Evolutionary conservation across 164 flowering plant genomes (phyloP).

Genomic region (Magnolia kwangsiensis): DNA sequence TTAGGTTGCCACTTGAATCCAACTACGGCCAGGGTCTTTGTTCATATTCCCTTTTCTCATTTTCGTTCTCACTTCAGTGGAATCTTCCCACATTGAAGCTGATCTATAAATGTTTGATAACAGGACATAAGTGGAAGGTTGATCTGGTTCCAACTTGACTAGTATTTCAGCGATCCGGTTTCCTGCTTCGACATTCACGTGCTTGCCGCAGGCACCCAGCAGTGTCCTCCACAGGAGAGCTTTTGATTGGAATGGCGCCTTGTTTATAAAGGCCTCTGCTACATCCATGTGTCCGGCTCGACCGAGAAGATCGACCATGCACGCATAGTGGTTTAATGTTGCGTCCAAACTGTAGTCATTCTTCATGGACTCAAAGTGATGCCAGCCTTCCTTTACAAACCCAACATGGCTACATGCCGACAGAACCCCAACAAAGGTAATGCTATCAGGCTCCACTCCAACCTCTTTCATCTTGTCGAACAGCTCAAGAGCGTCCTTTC

Average conservation of each 20-base stretch:
- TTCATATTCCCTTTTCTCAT: conserved; percentile 12
- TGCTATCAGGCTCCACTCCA: conserved; percentile 58
- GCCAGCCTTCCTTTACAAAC: conserved; percentile 62
- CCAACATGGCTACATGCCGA: conserved; percentile 89
- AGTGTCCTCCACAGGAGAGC: conserved; percentile 58
- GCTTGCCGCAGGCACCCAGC: conserved; percentile 71
- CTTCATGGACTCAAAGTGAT: conserved; percentile 53
- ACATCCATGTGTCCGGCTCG: conserved; percentile 65
- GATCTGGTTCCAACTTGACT: conserved; percentile 15
- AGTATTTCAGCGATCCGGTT: conserved; percentile 43
- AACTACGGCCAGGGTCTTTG: conserved; percentile 25
- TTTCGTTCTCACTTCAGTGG: conserved; percentile 11
- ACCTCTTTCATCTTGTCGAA: conserved; percentile 49
- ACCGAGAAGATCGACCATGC: conserved; percentile 74
- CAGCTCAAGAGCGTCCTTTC: conserved; percentile 48
- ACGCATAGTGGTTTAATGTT: conserved; percentile 71
- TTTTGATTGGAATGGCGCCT: conserved; percentile 32
- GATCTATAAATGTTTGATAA: conserved; percentile 26
- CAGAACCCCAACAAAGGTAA: conserved; percentile 72
- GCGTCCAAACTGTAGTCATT: conserved; percentile 41
- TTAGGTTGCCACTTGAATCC: conserved; percentile 21
- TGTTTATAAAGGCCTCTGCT: conserved; percentile 50
- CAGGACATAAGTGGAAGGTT: conserved; percentile 21
- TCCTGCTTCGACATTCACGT: conserved; percentile 60
- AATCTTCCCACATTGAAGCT: conserved; percentile 21